phyloP scores from a whole-genome alignment of 2,329 filamentous ascomycete species.

The Colletotrichum somersetense region DNA sequence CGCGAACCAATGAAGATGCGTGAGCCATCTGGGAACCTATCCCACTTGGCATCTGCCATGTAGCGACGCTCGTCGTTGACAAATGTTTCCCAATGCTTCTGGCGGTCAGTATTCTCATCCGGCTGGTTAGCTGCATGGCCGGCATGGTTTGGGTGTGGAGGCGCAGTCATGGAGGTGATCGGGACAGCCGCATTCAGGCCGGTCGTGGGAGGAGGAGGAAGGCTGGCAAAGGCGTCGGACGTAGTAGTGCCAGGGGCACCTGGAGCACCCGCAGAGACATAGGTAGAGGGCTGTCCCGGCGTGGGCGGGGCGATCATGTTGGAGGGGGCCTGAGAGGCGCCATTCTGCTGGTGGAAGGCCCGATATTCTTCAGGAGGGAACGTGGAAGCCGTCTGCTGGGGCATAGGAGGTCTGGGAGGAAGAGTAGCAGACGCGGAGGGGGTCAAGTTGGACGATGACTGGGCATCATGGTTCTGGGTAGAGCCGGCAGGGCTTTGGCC shows the following conservation, averaged over 20 bases:
- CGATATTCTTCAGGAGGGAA: constrained; percentile 47
- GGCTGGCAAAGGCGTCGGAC: constrained; percentile 49
- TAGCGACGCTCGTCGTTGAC: constrained; percentile 79
- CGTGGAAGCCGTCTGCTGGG: constrained; percentile 53
- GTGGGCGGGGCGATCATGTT: constrained; percentile 47
- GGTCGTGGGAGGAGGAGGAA: constrained; percentile 48
- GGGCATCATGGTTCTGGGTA: constrained; percentile 32
- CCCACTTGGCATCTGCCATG: constrained; percentile 84
- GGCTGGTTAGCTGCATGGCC: constrained; percentile 48
- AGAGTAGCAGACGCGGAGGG: constrained; percentile 57
- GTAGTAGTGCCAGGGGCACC: constrained; percentile 46
- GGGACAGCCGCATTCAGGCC: constrained; percentile 48
- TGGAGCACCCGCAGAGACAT: constrained; percentile 50
- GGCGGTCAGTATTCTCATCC: constrained; percentile 61
- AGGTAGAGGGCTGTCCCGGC: constrained; percentile 51
- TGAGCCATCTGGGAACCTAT: constrained; percentile 81
- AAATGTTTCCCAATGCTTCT: constrained; percentile 79
- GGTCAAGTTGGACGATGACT: constrained; percentile 44
- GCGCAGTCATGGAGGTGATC: constrained; percentile 49
- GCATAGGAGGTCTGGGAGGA: constrained; percentile 60
- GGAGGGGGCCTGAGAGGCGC: constrained; percentile 48
- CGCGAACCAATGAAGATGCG: constrained; percentile 83
- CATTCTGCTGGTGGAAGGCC: constrained; percentile 53
- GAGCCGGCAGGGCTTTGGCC: constrained; percentile 20
- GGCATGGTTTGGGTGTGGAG: constrained; percentile 49